phyloP scores from a whole-genome alignment of 2,329 filamentous ascomycete species.

The Fusarium napiforme region DNA sequence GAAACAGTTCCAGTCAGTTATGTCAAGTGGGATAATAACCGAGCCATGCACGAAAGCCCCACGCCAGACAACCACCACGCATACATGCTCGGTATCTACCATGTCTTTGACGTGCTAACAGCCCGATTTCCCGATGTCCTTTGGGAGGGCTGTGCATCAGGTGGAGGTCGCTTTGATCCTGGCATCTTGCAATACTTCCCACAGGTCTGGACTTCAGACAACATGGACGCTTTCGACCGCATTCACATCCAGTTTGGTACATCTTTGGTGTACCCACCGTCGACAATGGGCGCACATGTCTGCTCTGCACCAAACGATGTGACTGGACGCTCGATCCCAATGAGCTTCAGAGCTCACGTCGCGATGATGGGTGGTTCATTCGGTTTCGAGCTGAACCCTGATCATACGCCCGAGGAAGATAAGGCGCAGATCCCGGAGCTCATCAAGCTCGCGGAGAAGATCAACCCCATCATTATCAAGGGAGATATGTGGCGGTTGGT shows the following conservation, averaged over 20 bases:
- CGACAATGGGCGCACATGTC: constrained; percentile 73
- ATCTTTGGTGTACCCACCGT: constrained; percentile 70
- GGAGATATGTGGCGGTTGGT: constrained; percentile 70
- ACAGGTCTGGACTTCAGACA: constrained; percentile 73
- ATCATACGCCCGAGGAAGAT: constrained; percentile 62
- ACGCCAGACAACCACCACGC: constrained; percentile 64
- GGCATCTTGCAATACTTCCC: constrained; percentile 73
- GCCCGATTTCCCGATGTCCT: constrained; percentile 69
- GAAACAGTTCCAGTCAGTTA: constrained; percentile 65
- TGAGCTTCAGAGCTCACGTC: constrained; percentile 71
- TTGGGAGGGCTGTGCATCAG: constrained; percentile 74
- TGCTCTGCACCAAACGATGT: constrained; percentile 69
- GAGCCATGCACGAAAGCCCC: constrained; percentile 70
- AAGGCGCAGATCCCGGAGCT: constrained; percentile 62
- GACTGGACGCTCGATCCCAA: constrained; percentile 64
- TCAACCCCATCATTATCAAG: constrained; percentile 68
- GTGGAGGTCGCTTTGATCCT: constrained; percentile 72
- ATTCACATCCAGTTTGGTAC: constrained; percentile 73
- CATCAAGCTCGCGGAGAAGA: constrained; percentile 63
- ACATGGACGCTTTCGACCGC: constrained; percentile 71
- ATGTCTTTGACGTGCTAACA: constrained; percentile 69
- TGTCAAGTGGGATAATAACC: constrained; percentile 76
- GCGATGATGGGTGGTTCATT: constrained; percentile 77
- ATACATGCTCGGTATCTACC: constrained; percentile 73
- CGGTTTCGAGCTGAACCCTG: constrained; percentile 71